Base-by-base conservation (phyloP, 306 rosid species). In the Crotalaria pallida region DNA sequence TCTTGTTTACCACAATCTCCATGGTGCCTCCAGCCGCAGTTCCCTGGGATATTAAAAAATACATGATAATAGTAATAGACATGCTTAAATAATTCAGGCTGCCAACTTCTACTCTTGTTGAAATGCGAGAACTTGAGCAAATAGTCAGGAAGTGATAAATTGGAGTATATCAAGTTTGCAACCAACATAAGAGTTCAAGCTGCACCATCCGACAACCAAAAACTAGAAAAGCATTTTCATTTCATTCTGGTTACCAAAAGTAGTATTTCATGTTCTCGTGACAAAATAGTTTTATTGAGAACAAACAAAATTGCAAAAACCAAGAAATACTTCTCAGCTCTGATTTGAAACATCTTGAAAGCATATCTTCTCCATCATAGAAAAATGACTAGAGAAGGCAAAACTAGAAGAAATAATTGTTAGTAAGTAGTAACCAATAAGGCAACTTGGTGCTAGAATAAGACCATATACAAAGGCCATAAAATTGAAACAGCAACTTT, bases 21-120 rank as follows among this genome's bases (percentile, higher is more conserved):
- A 83, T 87, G 10, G 98, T 90, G 17, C 97, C 96, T 61, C 97
- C 97, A 58, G 97, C 98, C 1, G 94, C 96, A 19, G 95, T 90
- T 57, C 97, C 98, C 98, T 77, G 66, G 31, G n/a, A 51, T 18
- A 34, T n/a, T 0, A 60, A 12, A 58, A 19, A 6, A 44, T 55
- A 69, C 31, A 41, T 5, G 15, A 43, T 44, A 44, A 44, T 41
- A 41, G 27, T 44, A n/a, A 44, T 40, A 56, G 18, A 26, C 75
- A 70, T 41, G 56, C 66, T 26, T 41, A 26, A 31, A 58, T 33
- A 11, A 50, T 45, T 43, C 33, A 44, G 49, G 29, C 21, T 58
- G 34, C 53, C 23, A 29, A 71, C 10, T 33, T 38, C 18, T 40
- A 21, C 43, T 53, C 17, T n/a, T 16, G 13, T 63, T 43, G 43